Base-by-base conservation (phyloP, 495 filamentous ascomycete species). In the Chaetomium fimeti region DNA sequence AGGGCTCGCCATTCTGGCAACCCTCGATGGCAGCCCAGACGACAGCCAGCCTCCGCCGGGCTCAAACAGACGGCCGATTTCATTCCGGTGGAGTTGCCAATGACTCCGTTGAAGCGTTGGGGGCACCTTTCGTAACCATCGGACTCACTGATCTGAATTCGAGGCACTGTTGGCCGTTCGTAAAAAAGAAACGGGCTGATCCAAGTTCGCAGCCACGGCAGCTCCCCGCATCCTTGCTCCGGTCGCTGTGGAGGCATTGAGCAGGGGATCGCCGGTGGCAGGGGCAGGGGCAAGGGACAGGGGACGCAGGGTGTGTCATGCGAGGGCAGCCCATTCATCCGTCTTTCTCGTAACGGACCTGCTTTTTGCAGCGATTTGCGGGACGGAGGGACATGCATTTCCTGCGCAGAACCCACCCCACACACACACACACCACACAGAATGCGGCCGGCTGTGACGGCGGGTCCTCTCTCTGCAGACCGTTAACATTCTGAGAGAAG, bases 401-500 rank as follows among this genome's bases (percentile, higher is more conserved):
- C 32, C 32, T 36, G 32, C 32, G 32, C 51, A 45, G 47, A 47
- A 59, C 43, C 28, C 47, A 58, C 51, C 40, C 25, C 18, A 32
- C 25, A 24, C 7, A 12, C 52, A 24, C 47, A 67, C n/a, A 51
- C 24, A 18, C 13, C 56, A 47, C 12, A n/a, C 36, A 28, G 40
- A 43, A 27, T 43, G 56, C 40, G 60, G 65, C 47, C 56, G 54
- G 49, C 13, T 42, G 28, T 55, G 57, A 64, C 43, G 61, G 66
- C 57, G 66, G 61, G 59, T 28, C 65, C 60, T 63, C 54, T 65
- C 58, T 29, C 49, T 57, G 64, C 62, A 64, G 68, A 57, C 65
- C 68, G 65, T 70, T 67, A 55, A 43, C 40, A 18, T 43, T 43
- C 16, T 36, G 32, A 36, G 32, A 36, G 7, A 43, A 47, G 56